Base-by-base conservation (phyloP, 2,329 filamentous ascomycete species). In the Cercospora zeina region DNA sequence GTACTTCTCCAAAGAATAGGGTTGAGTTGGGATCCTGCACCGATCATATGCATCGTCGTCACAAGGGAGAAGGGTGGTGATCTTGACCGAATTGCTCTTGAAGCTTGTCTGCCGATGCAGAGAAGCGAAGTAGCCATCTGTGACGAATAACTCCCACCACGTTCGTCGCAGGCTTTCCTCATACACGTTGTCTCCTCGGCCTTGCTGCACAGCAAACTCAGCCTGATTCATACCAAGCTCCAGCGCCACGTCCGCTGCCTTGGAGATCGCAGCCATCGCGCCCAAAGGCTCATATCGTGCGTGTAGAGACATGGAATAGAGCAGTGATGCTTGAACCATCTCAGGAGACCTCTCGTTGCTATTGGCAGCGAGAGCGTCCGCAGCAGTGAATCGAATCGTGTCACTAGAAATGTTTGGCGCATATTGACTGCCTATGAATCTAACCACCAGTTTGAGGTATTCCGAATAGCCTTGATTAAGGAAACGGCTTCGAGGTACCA, bases 141-240 rank as follows among this genome's bases (percentile, higher is more conserved):
- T 84, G n/a, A 90, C 83, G 72, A 88, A 93, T 39, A 90, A 71
- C 69, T 85, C 91, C 93, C 93, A 97, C 92, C 92, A 97, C 1
- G 92, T 97, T 62, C 93, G 83, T 16, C 91, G 85, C 85, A 91
- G 89, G 73, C 88, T 90, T 75, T 97, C 93, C 72, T 93, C 90
- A 2, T 93, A 73, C 1, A 91, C 80, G 0, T 85, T 81, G 62
- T 89, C 85, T 4, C 85, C 85, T 30, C 82, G 79, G 14, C 89
- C 87, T 68, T 91, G 80, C 4, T 82, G 76, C 0, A 81, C 76
- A 0, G 91, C 87, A 73, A 87, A 96, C 0, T 83, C 81, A 53
- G 84, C 81, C 9, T 84, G 85, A 72, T 96, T 87, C 75, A 97
- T 83, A 0, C 89, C 88, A 24, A 96, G 82, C 61, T 91, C 85